Evolutionary conservation across 371 early-diverging fungal species (phyloP).

Genomic region (Synchytrium microbalum): DNA sequence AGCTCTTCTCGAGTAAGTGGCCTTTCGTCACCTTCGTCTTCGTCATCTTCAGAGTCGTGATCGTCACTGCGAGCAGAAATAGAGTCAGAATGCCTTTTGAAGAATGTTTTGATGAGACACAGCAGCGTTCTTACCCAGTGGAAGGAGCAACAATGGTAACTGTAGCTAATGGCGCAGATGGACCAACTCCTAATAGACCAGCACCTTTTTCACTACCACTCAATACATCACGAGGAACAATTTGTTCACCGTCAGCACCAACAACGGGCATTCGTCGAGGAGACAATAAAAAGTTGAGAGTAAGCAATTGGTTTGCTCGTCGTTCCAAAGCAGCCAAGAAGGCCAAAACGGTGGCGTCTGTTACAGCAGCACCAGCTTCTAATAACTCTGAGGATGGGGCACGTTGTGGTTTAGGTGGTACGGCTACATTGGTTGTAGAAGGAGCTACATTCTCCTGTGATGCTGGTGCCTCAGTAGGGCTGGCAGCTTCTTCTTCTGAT

Average conservation of each 20-base stretch:
- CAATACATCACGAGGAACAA: constrained; percentile 12
- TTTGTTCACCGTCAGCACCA: constrained; percentile 7
- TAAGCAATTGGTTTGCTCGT: constrained; percentile 40
- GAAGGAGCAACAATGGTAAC: constrained; percentile 38
- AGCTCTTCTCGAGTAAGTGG: constrained; percentile 43
- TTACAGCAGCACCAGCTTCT: constrained; percentile 24
- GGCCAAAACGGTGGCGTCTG: constrained; percentile 34
- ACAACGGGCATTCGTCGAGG: constrained; percentile 27
- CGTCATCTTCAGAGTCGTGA: constrained; percentile 36
- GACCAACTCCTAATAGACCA: constrained; percentile 41
- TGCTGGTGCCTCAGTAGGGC: background rate
- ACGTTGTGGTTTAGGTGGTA: too few relatives aligned
- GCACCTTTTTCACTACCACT: constrained; percentile 16
- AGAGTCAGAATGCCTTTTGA: background rate
- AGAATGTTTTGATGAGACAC: constrained; percentile 1
- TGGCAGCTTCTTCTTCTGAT: constrained; percentile 8
- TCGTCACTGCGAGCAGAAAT: constrained; percentile 30
- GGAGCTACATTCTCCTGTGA: background rate
- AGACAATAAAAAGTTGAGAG: constrained; percentile 34
- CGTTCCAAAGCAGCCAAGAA: constrained; percentile 40
- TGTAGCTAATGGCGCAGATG: constrained; percentile 31
- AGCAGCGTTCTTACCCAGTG: constrained; percentile 31
- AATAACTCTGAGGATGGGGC: constrained; percentile 9
- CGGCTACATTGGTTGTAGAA: background rate
- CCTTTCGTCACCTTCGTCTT: constrained; percentile 42